Evolutionary conservation across 768 basidiomycete genomes (phyloP).

Genomic region (Serendipita vermifera): DNA sequence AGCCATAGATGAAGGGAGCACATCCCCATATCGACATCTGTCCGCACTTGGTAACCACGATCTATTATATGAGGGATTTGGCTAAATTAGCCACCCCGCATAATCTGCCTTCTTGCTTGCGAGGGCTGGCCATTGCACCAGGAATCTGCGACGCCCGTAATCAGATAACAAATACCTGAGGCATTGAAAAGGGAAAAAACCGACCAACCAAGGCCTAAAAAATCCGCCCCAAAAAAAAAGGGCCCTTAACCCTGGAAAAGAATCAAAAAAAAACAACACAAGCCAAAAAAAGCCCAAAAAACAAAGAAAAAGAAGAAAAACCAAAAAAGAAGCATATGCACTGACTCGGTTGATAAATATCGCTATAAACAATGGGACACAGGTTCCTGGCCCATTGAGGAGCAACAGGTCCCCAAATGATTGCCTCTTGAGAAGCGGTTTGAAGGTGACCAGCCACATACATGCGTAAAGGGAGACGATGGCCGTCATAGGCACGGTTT

Average conservation of each 20-base stretch:
- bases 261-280: conserved; percentile 81
- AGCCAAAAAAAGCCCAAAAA: conserved; percentile 61
- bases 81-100: conserved; percentile 54
- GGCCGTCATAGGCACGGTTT: conserved; percentile 57
- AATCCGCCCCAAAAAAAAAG: conserved; percentile 77
- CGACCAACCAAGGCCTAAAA: conserved; percentile 72
- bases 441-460: conserved; percentile 45
- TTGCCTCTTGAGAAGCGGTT: conserved; percentile 31
- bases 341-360: conserved; percentile 56
- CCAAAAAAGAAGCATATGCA: conserved; percentile 9
- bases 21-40: no score
- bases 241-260: conserved; percentile 69
- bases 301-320: conserved; percentile 30
- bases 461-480: conserved; percentile 46
- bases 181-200: conserved; percentile 26
- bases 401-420: conserved; percentile 63
- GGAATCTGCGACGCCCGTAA: conserved; percentile 40
- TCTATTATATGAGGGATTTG: not conserved
- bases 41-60: no score
- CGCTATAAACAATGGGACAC: conserved; percentile 61
- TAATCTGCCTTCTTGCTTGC: conserved; percentile 30
- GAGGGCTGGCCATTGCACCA: conserved; percentile 83
- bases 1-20: no score
- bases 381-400: conserved; percentile 92
- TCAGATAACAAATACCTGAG: conserved; percentile 4